These are phyloP conservation scores for Coemansia sp. DNA, from an alignment of 192 early-diverging fungal genomes.

Conservation along the genomic window DNA sequence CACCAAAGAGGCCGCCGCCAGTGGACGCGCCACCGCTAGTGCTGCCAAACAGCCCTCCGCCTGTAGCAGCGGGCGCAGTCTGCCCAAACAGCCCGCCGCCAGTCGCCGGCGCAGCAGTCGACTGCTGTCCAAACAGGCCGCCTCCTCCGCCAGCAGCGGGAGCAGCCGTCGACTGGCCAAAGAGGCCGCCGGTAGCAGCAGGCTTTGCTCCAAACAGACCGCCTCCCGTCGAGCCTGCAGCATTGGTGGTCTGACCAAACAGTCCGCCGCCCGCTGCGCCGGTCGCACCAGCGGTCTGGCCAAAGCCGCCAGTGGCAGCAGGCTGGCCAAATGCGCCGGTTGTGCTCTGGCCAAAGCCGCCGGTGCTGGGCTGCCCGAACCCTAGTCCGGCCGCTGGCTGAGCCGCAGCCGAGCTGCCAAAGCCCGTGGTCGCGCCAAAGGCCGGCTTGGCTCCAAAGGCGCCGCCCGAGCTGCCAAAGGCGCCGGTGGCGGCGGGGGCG, in stretches of 20 bases:
- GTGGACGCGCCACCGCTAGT: background rate
- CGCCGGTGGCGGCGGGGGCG: conserved; percentile 9
- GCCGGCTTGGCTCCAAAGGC: conserved; percentile 35
- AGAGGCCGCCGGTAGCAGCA: conserved; percentile 3
- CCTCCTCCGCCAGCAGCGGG: conserved; percentile 4
- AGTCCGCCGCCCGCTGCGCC: conserved; percentile 11
- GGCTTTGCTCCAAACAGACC: conserved; percentile 38
- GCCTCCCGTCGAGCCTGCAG: conserved; percentile 10
- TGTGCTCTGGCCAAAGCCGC: background rate
- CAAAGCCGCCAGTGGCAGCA: conserved; percentile 24
- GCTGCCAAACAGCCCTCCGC: conserved; percentile 21
- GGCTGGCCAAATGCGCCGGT: conserved; percentile 17
- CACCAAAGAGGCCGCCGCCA: conserved; percentile 42
- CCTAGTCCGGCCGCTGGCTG: conserved; percentile 12
- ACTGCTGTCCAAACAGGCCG: conserved; percentile 34
- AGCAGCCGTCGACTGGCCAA: conserved; percentile 13
- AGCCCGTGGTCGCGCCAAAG: conserved; percentile 15
- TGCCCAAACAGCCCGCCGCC: conserved; percentile 6
- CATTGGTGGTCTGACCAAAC: conserved; percentile 15
- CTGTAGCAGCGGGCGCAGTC: background rate
- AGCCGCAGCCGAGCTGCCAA: conserved; percentile 11
- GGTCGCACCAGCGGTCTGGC: conserved; percentile 18
- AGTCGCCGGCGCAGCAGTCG: conserved; percentile 5
- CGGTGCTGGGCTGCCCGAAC: conserved; percentile 4
- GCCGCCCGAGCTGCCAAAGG: background rate